Base-by-base conservation (phyloP, 2,329 filamentous ascomycete genomes). In the Hypoxylon sp. region DNA sequence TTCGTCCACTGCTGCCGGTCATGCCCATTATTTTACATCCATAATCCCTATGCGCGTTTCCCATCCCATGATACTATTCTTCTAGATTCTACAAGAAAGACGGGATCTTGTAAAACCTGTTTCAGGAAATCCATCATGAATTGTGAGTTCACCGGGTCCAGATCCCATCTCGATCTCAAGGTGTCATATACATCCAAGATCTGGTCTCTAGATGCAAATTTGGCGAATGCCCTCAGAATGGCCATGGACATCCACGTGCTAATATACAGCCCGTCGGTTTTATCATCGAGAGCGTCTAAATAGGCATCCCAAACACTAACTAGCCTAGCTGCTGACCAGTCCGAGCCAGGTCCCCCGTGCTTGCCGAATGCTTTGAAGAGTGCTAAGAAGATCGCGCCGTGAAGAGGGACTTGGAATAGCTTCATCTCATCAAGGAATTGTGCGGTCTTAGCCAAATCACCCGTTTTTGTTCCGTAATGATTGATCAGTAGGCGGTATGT, bases 401-500 rank as follows among this genome's bases (percentile, higher is more conserved):
- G 89, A 15, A 95, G 82, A 0, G 89, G 87, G 2, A 97, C 84
- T 2, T 85, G 81, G 71, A 90, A 89, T 39, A 82, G 81, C 62
- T 87, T 88, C 93, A 98, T 97, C 77, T 98, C 95, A 51, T 89
- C 87, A 21, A 99, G 82, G 48, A 93, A 87, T 53, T 88, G 86
- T 10, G 88, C 87, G 11, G 97, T 89, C 69, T 89, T 89, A 44
- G 88, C 82, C 21, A 98, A 84, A 70, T 97, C 86, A 15, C 95
- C 95, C 2, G 89, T 83, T 17, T 84, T 83, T 19, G 88, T 80
- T 4, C 91, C 89, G 75, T 93, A 91, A 77, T 97, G 87, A 48
- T 91, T 89, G 67, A 98, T 86, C 57, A 98, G 84, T 48, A 96
- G 88, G 52, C 91, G 88, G 77, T 93, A 98, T 0, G 94, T 98